A percentile compares a stretch with the other conserved stretches of the same genome.
These are phyloP conservation scores for Phaseolus lunatus DNA, from an alignment of 306 rosid species.

Conservation along the genomic window DNA sequence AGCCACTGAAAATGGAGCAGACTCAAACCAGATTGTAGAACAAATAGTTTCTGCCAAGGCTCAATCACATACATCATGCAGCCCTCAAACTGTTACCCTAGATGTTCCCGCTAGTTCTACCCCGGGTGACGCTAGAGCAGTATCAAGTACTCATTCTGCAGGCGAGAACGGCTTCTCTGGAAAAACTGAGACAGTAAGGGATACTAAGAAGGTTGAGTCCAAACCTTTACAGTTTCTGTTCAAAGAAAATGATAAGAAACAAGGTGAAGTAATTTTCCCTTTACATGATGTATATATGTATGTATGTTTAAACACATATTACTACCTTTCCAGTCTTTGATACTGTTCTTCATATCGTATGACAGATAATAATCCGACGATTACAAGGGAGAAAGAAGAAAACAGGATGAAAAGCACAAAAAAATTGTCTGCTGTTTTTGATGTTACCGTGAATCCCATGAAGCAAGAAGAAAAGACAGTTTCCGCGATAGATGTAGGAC, in stretches of 20 bases:
- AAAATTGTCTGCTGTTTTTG: constrained; percentile 48
- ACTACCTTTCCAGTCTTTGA: constrained; percentile 15
- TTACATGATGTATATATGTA: background rate
- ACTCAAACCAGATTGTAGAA: constrained; percentile 39
- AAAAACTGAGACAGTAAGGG: constrained; percentile 45
- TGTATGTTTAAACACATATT: background rate
- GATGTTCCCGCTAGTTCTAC: constrained; percentile 39
- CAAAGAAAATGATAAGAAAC: constrained; percentile 47
- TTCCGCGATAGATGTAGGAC: constrained; percentile 47
- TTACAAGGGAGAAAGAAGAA: constrained; percentile 45
- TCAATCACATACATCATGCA: constrained; percentile 44
- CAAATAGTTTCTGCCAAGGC: constrained; percentile 45
- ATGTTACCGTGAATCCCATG: constrained; percentile 47
- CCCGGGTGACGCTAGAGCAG: constrained; percentile 31
- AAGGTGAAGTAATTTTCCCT: constrained; percentile 55
- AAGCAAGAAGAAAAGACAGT: constrained; percentile 50
- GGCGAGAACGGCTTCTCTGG: constrained; percentile 37
- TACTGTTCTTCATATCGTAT: constrained; percentile 23
- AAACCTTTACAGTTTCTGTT: constrained; percentile 52
- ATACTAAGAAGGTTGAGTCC: constrained; percentile 48
- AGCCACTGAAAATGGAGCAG: constrained; percentile 38
- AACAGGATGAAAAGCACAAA: constrained; percentile 49
- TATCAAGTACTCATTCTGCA: constrained; percentile 46
- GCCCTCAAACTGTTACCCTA: constrained; percentile 38
- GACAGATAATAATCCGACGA: constrained; percentile 51